A percentile compares a stretch with the other conserved stretches of the same genome.
Evolutionary conservation across 345 rosid genomes (phyloP).

Genomic region (Brassica carinata): DNA sequence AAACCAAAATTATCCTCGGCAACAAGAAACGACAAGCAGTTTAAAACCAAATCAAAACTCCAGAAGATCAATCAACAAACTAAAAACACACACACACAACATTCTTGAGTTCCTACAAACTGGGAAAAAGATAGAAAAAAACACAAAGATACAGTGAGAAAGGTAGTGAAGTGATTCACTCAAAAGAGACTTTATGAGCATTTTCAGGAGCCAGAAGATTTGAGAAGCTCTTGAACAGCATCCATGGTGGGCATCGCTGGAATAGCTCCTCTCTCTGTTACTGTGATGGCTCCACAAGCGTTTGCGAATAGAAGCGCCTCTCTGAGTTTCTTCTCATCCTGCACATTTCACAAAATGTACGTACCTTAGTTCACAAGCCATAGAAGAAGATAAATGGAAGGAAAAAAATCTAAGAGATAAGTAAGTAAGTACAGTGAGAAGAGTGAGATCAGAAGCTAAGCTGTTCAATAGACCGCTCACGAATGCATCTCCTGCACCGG

Average conservation of each 20-base stretch:
- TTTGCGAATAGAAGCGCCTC: conserved; percentile 82
- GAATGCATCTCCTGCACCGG: conserved; percentile 91
- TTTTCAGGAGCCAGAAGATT: conserved; percentile 21
- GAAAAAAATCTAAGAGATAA: neutral
- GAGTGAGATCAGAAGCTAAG: conserved; percentile 59
- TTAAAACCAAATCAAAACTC: neutral
- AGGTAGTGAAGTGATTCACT: neutral
- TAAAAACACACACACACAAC: conserved; percentile 22
- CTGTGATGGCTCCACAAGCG: conserved; percentile 85
- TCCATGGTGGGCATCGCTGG: conserved; percentile 82
- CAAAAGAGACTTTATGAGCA: conserved; percentile 20
- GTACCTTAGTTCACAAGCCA: neutral
- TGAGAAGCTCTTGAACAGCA: conserved; percentile 59
- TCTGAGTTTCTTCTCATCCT: conserved; percentile 82
- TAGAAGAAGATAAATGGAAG: neutral
- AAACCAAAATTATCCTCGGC: neutral
- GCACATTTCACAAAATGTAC: conserved; percentile 11
- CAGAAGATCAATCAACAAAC: conserved; percentile 34
- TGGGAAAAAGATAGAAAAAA: neutral
- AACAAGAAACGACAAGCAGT: neutral
- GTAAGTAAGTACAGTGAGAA: conserved; percentile 46
- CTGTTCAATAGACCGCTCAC: conserved; percentile 64
- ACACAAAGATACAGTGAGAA: neutral
- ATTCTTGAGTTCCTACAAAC: conserved; percentile 36
- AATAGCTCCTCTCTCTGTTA: conserved; percentile 92